Percentiles rank a stretch among this genome's conserved stretches.
These are phyloP conservation scores for Leccinum variicolor DNA, from an alignment of 768 basidiomycete species.

Conservation along the genomic window DNA sequence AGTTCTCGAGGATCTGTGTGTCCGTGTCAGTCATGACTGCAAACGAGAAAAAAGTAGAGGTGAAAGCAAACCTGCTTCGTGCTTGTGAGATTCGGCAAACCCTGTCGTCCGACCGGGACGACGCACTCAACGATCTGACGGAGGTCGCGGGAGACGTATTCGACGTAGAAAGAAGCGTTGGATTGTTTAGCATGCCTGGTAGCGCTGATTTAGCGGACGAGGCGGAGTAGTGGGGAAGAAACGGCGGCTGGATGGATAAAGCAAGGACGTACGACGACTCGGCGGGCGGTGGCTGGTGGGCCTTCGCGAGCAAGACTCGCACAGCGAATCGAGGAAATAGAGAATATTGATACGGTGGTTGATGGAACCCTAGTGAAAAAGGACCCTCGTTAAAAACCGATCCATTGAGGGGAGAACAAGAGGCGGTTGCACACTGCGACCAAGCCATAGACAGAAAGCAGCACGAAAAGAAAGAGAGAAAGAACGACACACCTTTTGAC, in stretches of 20 bases:
- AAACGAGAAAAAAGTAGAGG: neutral
- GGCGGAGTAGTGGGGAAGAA: neutral
- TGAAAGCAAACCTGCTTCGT: conserved; percentile 74
- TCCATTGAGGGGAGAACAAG: too few relatives aligned
- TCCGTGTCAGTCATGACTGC: neutral
- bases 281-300: conserved; percentile 35
- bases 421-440: neutral
- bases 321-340: conserved; percentile 86
- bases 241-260: neutral
- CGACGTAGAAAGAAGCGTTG: conserved; percentile 62
- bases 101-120: conserved; percentile 85
- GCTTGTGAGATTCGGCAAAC: conserved; percentile 83
- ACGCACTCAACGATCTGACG: conserved; percentile 75
- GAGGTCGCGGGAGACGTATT: conserved; percentile 77
- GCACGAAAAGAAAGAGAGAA: neutral
- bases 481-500: conserved; percentile 65
- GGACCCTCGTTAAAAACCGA: neutral
- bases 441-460: neutral
- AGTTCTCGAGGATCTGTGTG: conserved; percentile 74
- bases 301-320: conserved; percentile 69
- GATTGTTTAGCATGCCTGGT: conserved; percentile 26
- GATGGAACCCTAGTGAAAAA: conserved; percentile 62
- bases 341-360: conserved; percentile 93
- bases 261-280: neutral
- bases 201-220: neutral